A percentile compares a stretch with the other conserved stretches of the same genome.
These are phyloP conservation scores for Chaetomium strumarium DNA, from an alignment of 2,329 filamentous ascomycete species.

Conservation along the genomic window DNA sequence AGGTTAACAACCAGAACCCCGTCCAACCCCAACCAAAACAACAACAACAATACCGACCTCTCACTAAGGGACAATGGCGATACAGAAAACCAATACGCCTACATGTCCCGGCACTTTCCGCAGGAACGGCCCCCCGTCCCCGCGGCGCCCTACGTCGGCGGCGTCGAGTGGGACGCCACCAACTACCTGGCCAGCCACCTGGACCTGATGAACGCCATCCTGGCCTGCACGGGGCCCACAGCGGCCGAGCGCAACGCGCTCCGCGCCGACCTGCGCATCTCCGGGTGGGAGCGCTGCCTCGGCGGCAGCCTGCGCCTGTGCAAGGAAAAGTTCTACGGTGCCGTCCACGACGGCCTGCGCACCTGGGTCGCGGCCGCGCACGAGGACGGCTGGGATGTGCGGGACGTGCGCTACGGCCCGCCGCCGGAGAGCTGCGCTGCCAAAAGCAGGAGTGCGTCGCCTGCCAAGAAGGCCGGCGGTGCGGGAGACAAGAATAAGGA, in stretches of 20 bases:
- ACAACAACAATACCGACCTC: background rate
- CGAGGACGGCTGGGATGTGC: slow-evolving; percentile 83
- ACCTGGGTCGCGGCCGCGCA: slow-evolving; percentile 85
- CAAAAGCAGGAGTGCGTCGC: slow-evolving; percentile 39
- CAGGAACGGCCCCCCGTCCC: slow-evolving; percentile 82
- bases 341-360: slow-evolving; percentile 80
- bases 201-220: slow-evolving; percentile 84
- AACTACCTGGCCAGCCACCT: slow-evolving; percentile 92
- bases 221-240: slow-evolving; percentile 68
- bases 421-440: slow-evolving; percentile 29
- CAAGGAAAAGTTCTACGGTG: slow-evolving; percentile 96
- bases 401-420: slow-evolving; percentile 71
- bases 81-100: slow-evolving; percentile 40
- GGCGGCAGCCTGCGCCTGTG: slow-evolving; percentile 79
- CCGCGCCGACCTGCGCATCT: slow-evolving; percentile 71
- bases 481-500: background rate
- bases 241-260: slow-evolving; percentile 66
- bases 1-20: slow-evolving; percentile 5
- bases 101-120: slow-evolving; percentile 71
- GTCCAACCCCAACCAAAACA: background rate
- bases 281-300: slow-evolving; percentile 87
- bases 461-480: slow-evolving; percentile 27
- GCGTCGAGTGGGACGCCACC: slow-evolving; percentile 97
- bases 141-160: slow-evolving; percentile 90
- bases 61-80: slow-evolving; percentile 23